phyloP scores from a whole-genome alignment of 2,329 filamentous ascomycete genomes.

The Chalara sp. region DNA sequence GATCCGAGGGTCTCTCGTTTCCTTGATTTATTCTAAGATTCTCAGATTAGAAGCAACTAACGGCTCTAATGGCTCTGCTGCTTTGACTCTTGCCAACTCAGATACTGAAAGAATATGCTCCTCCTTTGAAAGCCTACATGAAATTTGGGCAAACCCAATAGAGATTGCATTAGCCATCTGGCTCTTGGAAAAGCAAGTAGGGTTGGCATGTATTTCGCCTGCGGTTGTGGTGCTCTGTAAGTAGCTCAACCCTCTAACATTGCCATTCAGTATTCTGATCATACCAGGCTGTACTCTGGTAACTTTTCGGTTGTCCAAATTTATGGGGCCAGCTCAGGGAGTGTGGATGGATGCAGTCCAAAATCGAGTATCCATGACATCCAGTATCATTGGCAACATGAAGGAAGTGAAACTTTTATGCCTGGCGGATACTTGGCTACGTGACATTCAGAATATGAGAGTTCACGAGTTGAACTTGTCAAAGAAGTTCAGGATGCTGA shows the following conservation, averaged over 20 bases:
- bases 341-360: not conserved
- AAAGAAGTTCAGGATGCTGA: not conserved
- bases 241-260: too few species aligned
- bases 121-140: not conserved
- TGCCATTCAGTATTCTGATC: not conserved
- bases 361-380: not conserved
- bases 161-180: not conserved
- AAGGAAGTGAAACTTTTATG: not conserved
- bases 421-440: not conserved
- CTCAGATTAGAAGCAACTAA: not conserved
- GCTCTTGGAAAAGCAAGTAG: not conserved
- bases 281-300: not conserved
- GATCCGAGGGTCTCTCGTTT: not conserved
- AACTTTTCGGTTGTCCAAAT: not conserved
- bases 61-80: not conserved
- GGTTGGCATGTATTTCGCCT: not conserved
- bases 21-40: not conserved
- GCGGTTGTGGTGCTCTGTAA: not conserved
- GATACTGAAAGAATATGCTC: not conserved
- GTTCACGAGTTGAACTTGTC: not conserved
- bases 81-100: not conserved
- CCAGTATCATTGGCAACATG: not conserved
- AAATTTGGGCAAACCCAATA: not conserved
- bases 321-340: not conserved
- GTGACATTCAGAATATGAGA: not conserved